Conservation (phyloP, 805 yeast genomes). For the Candida sithepensis region DNA sequence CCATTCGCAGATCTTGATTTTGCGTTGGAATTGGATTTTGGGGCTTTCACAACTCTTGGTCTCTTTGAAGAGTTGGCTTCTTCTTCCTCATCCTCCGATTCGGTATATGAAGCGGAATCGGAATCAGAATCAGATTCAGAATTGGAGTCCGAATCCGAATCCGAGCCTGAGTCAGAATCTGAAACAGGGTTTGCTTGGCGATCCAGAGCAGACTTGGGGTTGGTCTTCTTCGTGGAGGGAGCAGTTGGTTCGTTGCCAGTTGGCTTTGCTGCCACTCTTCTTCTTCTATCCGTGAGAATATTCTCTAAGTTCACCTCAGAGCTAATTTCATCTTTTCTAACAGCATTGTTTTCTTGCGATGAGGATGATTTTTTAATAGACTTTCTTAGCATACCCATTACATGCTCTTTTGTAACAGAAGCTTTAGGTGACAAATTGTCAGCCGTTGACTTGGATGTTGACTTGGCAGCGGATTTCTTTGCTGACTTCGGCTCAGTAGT, state of each 20-base stretch:
- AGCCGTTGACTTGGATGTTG: background rate
- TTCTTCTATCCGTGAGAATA: slow-evolving; percentile 17
- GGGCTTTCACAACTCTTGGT: slow-evolving; percentile 46
- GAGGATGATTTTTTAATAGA: slow-evolving; percentile 13
- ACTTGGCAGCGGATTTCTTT: background rate
- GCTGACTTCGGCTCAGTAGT: too few relatives aligned
- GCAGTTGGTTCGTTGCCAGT: background rate
- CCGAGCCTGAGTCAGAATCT: slow-evolving; percentile 3
- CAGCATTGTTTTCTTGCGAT: slow-evolving; percentile 19
- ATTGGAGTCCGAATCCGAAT: slow-evolving; percentile 15
- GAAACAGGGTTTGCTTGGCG: too few relatives aligned
- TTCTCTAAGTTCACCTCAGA: slow-evolving; percentile 23
- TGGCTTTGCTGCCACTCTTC: slow-evolving; percentile 6
- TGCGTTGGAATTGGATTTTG: slow-evolving; percentile 19
- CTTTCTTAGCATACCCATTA: slow-evolving; percentile 16
- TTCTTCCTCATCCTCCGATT: slow-evolving; percentile 20
- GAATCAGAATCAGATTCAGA: slow-evolving; percentile 21
- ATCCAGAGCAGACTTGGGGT: background rate
- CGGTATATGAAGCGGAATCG: slow-evolving; percentile 18
- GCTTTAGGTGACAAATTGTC: background rate
- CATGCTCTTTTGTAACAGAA: slow-evolving; percentile 11
- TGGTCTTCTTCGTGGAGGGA: background rate
- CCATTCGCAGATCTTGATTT: slow-evolving; percentile 1
- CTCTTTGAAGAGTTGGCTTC: slow-evolving; percentile 24
- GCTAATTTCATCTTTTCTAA: slow-evolving; percentile 23